Evolutionary conservation across 257 asterid species (phyloP).

Genomic region (Pogostemon cablin): DNA sequence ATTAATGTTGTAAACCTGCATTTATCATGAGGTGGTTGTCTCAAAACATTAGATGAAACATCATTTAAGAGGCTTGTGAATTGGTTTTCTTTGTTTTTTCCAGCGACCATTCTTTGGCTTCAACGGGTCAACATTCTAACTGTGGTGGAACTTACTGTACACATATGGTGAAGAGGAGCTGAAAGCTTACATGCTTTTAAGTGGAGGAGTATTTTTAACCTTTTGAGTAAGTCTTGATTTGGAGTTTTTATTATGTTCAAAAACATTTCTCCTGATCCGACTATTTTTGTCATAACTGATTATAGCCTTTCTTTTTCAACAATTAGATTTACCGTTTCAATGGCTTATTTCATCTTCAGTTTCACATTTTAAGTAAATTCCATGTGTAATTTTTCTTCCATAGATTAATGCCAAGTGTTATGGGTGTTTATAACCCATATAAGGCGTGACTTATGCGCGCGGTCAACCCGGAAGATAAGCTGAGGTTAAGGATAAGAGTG

Average conservation of each 20-base stretch:
- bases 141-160: neutral
- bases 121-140: slow-evolving; percentile 85
- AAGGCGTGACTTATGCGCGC: no score
- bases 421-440: no score
- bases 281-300: no score
- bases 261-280: no score
- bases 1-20: neutral
- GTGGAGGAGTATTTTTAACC: neutral
- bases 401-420: no score
- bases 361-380: no score
- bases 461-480: no score
- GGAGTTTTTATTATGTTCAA: neutral
- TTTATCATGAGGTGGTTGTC: neutral
- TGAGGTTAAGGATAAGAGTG: no score
- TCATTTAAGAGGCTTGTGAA: neutral
- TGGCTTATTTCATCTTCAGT: no score
- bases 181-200: slow-evolving; percentile 19
- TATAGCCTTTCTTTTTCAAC: no score
- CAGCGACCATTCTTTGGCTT: slow-evolving; percentile 83
- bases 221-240: neutral
- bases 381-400: no score
- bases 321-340: no score
- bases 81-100: slow-evolving; percentile 22
- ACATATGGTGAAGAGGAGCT: neutral
- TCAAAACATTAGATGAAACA: neutral